Conservation (phyloP, 805 yeast genomes). For the Lachancea quebecensis region DNA sequence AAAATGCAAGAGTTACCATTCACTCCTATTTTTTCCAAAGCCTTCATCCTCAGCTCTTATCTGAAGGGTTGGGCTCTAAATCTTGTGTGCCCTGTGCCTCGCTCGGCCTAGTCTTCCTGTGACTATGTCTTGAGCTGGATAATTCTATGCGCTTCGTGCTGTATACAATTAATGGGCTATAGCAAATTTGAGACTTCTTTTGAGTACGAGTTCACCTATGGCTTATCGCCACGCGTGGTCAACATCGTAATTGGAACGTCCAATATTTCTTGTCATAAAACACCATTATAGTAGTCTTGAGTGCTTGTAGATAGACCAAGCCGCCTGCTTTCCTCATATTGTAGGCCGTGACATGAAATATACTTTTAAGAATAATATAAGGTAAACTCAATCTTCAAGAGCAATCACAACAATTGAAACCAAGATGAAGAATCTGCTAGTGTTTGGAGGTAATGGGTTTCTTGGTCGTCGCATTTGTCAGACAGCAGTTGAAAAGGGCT, state of each 20-base stretch:
- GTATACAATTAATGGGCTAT: constrained; percentile 40
- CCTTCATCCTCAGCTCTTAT: no score
- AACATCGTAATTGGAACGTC: constrained; percentile 30
- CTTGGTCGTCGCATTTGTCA: constrained; percentile 68
- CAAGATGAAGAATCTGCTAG: constrained; percentile 38
- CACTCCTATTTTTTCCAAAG: no score
- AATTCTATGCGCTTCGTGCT: constrained; percentile 11
- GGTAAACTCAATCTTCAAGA: background rate
- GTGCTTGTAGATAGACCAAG: background rate
- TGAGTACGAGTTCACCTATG: constrained; percentile 50
- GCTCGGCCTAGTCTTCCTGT: constrained; percentile 42
- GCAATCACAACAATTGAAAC: background rate
- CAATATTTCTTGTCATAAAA: constrained; percentile 7
- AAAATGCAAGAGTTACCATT: no score
- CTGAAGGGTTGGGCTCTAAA: no score
- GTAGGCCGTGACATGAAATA: background rate
- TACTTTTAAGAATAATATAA: background rate
- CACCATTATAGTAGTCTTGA: background rate
- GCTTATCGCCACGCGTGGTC: constrained; percentile 1
- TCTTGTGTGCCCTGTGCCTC: constrained; percentile 50
- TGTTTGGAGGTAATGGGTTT: constrained; percentile 87
- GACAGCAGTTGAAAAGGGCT: constrained; percentile 55
- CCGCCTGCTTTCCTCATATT: background rate
- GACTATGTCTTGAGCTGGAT: constrained; percentile 58
- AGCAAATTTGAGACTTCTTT: constrained; percentile 39